phyloP scores from a whole-genome alignment of 2,329 filamentous ascomycete species.

The Huntiella savannae region DNA sequence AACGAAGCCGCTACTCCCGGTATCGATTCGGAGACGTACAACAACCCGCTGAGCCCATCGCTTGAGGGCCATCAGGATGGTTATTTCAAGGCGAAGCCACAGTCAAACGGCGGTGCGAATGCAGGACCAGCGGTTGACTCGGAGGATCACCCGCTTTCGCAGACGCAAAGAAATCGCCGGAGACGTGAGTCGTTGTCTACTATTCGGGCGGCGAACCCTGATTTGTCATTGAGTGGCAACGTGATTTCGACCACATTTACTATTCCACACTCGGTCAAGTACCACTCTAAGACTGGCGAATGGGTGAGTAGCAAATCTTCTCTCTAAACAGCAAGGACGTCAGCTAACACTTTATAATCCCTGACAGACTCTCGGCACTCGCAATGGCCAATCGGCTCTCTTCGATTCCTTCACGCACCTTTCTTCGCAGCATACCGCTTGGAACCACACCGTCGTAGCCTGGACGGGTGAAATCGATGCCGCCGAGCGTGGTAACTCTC shows the following conservation, averaged over 20 bases:
- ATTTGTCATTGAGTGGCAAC: constrained; percentile 40
- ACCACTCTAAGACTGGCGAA: constrained; percentile 33
- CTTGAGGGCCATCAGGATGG: constrained; percentile 9
- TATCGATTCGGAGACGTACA: constrained; percentile 15
- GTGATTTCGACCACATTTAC: constrained; percentile 48
- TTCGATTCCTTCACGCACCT: constrained; percentile 83
- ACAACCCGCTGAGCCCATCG: constrained; percentile 10
- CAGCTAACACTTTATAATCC: neutral
- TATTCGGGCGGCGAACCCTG: constrained; percentile 35
- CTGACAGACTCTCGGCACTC: constrained; percentile 48
- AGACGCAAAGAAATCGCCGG: constrained; percentile 15
- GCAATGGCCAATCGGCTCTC: constrained; percentile 74
- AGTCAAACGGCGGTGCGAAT: constrained; percentile 1
- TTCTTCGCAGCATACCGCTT: constrained; percentile 62
- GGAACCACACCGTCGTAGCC: constrained; percentile 82
- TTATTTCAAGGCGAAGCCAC: neutral
- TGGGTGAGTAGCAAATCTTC: constrained; percentile 31
- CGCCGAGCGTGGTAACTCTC: constrained; percentile 5
- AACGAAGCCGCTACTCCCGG: constrained; percentile 17
- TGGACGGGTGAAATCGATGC: constrained; percentile 79
- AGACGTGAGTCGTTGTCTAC: constrained; percentile 34
- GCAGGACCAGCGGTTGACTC: neutral
- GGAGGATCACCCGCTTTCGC: constrained; percentile 9
- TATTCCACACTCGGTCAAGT: constrained; percentile 39
- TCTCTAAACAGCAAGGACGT: neutral